Evolutionary conservation across 139 green algal genomes (phyloP).

Genomic region (Tetradesmus lagerheimii): DNA sequence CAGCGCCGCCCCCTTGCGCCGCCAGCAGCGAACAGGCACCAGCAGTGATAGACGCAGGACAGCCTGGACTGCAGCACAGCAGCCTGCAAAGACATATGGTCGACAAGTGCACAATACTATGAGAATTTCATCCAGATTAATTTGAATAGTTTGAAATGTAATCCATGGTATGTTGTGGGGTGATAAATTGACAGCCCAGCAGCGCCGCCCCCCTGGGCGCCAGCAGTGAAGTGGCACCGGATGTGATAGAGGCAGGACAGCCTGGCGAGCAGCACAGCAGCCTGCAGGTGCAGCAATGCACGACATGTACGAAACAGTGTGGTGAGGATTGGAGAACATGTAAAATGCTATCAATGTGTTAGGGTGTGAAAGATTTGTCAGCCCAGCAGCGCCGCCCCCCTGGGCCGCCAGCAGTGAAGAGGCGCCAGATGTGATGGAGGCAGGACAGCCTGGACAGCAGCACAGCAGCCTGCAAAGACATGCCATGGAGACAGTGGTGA

Average conservation of each 20-base stretch:
- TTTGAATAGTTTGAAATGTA: too few relatives aligned
- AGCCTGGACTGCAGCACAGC: background rate
- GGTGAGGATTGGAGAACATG: too few relatives aligned
- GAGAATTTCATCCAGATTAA: too few relatives aligned
- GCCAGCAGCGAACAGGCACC: background rate
- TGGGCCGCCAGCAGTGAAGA: background rate
- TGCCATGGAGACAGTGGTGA: background rate
- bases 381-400: too few relatives aligned
- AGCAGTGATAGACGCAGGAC: background rate
- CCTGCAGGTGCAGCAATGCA: background rate
- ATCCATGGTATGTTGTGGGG: too few relatives aligned
- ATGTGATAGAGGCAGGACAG: background rate
- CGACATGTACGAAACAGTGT: too few relatives aligned
- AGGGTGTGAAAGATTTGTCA: too few relatives aligned
- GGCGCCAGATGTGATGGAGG: background rate
- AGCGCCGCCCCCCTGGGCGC: background rate
- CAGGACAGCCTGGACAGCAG: background rate
- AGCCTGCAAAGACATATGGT: background rate
- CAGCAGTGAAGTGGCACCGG: background rate
- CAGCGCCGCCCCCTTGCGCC: constrained; percentile 5
- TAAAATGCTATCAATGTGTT: too few relatives aligned
- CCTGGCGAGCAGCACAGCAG: background rate
- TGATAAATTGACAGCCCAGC: too few relatives aligned
- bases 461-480: background rate
- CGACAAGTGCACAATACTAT: too few relatives aligned